A percentile compares a stretch with the other conserved stretches of the same genome.
Conservation (phyloP, 2,329 filamentous ascomycete species). For the Botrytis porri region DNA sequence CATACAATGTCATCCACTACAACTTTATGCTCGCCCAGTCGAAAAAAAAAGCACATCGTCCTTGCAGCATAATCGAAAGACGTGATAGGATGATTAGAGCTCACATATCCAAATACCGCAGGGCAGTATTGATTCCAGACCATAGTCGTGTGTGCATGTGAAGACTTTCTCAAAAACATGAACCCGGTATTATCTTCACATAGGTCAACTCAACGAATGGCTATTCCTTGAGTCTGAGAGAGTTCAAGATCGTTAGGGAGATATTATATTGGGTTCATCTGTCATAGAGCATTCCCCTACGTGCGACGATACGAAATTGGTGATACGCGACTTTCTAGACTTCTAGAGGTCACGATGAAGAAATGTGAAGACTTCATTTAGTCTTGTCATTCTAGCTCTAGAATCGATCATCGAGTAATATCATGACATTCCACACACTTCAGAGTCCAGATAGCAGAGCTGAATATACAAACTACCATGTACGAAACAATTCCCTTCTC, state of each 20-base stretch:
- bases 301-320: too few relatives aligned
- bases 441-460: not conserved
- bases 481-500: not conserved
- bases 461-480: not conserved
- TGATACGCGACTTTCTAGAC: not conserved
- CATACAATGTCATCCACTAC: not conserved
- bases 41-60: not conserved
- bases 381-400: not conserved
- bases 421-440: not conserved
- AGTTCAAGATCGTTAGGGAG: fast-evolving
- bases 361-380: not conserved
- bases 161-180: not conserved
- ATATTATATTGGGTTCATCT: not conserved
- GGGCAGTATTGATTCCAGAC: not conserved
- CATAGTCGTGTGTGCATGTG: not conserved
- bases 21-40: not conserved
- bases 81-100: not conserved
- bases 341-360: not conserved
- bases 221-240: not conserved
- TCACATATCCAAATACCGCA: not conserved
- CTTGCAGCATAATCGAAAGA: not conserved
- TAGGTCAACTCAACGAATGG: not conserved
- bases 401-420: not conserved
- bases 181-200: not conserved
- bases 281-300: not conserved